Conservation (phyloP, 805 yeast genomes). For the Debaryomyces hansenii region DNA sequence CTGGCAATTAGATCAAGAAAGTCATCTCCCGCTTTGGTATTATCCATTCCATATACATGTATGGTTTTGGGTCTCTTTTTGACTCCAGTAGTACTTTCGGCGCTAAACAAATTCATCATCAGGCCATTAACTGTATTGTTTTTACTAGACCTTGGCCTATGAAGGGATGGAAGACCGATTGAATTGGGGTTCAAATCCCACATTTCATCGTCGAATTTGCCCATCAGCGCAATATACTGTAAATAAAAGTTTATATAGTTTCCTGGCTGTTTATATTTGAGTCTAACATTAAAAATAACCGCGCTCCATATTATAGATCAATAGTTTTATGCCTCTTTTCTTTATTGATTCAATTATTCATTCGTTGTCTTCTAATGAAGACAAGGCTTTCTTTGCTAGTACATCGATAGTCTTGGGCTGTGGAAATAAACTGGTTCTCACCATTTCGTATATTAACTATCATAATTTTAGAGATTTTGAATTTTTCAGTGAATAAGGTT, state of each 20-base stretch:
- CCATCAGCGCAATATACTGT: background rate
- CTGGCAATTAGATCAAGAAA: background rate
- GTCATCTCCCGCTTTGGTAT: background rate
- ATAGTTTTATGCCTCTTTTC: background rate
- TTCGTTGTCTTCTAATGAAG: background rate
- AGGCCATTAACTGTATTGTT: background rate
- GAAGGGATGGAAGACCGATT: background rate
- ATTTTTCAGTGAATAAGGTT: too few species aligned
- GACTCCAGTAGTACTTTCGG: background rate
- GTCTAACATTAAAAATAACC: background rate
- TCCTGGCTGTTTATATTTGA: too few species aligned
- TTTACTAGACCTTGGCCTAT: conserved; percentile 4
- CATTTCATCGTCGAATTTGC: background rate
- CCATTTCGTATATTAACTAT: too few species aligned
- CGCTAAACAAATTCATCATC: conserved; percentile 1
- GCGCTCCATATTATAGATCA: background rate
- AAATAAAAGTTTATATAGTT: too few species aligned
- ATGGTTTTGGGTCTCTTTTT: conserved; percentile 1
- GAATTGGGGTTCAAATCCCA: background rate
- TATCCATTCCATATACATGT: conserved; percentile 2
- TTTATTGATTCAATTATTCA: background rate
- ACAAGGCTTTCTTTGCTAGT: background rate
- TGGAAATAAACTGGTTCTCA: background rate
- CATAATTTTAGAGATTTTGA: too few species aligned
- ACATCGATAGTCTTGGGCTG: background rate